Evolutionary conservation across 208 protist species (phyloP).

Genomic region (Acanthamoeba rhysodes): DNA sequence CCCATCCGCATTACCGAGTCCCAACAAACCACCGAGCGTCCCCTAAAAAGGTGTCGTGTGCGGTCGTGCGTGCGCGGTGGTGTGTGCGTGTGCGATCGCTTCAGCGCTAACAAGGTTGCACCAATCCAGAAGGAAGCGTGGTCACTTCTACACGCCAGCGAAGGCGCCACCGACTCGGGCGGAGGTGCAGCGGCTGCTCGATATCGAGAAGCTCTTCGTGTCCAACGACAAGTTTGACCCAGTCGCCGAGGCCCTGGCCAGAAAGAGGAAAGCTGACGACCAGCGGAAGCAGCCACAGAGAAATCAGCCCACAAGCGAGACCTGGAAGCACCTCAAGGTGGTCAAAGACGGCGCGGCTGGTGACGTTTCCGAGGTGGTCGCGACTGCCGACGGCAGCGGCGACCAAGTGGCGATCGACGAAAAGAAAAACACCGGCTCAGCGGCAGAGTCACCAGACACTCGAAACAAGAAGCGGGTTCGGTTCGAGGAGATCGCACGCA

Average conservation of each 20-base stretch:
- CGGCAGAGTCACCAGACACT: neutral
- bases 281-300: neutral
- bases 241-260: neutral
- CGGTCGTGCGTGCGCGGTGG: no score
- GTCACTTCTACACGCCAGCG: slow-evolving; percentile 5
- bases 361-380: no score
- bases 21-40: neutral
- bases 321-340: slow-evolving; percentile 69
- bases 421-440: neutral
- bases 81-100: neutral
- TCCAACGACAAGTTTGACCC: slow-evolving; percentile 25
- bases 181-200: slow-evolving; percentile 64
- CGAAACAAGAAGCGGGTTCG: neutral
- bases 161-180: slow-evolving; percentile 44
- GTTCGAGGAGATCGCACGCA: slow-evolving; percentile 18
- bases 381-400: neutral
- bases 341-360: neutral
- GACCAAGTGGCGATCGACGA: neutral
- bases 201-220: slow-evolving; percentile 39
- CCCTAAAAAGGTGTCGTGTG: neutral
- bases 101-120: neutral
- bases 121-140: slow-evolving; percentile 2
- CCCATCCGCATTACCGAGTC: slow-evolving; percentile 29
- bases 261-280: neutral
- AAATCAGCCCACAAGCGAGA: neutral